Conservation (phyloP, 2,329 filamentous ascomycete species). For the Cladosporium sp. region DNA sequence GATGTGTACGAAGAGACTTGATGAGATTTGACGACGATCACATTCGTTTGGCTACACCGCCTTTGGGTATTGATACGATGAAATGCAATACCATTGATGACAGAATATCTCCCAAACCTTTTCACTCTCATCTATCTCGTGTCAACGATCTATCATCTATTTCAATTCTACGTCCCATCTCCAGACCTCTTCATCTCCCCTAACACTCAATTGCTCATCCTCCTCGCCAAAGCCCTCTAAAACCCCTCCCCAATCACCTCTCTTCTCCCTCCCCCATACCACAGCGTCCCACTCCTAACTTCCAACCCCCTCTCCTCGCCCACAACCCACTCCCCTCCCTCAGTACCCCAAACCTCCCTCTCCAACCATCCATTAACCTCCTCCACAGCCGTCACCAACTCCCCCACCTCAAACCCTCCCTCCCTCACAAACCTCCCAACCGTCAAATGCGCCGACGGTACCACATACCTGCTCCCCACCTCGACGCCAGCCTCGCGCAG, state of each 20-base stretch:
- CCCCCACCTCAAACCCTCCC: slow-evolving; percentile 49
- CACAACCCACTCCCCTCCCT: slow-evolving; percentile 72
- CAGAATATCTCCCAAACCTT: no score
- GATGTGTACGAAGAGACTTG: neutral
- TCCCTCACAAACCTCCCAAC: slow-evolving; percentile 71
- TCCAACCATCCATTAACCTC: slow-evolving; percentile 70
- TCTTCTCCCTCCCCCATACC: slow-evolving; percentile 75
- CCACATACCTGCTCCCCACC: slow-evolving; percentile 74
- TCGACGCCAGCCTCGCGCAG: slow-evolving; percentile 57
- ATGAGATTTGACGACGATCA: neutral
- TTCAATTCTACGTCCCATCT: no score
- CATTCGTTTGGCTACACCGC: neutral
- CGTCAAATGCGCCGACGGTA: slow-evolving; percentile 85
- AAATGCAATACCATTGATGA: no score
- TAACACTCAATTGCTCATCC: no score
- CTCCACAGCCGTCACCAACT: slow-evolving; percentile 66
- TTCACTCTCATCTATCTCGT: no score
- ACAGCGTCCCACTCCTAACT: slow-evolving; percentile 66
- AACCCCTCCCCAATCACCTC: slow-evolving; percentile 51
- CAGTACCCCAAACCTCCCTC: slow-evolving; percentile 60
- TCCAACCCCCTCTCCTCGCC: slow-evolving; percentile 79
- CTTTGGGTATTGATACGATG: no score
- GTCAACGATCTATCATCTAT: no score
- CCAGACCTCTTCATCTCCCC: no score
- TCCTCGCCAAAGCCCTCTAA: slow-evolving; percentile 14